These are phyloP conservation scores for Epichloe typhina DNA, from an alignment of 2,329 filamentous ascomycete species.

Conservation along the genomic window DNA sequence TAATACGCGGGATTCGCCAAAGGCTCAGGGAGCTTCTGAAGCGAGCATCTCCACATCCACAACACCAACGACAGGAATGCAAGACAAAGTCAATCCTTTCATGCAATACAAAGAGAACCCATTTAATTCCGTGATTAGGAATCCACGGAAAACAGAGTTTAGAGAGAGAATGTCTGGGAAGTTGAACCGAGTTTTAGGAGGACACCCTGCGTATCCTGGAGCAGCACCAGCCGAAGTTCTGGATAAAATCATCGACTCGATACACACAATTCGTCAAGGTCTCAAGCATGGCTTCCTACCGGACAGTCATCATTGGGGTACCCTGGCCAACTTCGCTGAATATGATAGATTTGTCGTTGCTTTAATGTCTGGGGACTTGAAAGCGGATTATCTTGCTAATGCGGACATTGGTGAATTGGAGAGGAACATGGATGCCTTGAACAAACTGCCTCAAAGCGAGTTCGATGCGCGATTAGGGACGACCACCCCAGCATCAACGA, in stretches of 20 bases:
- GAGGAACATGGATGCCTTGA: conserved; percentile 13
- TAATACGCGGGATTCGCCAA: not conserved
- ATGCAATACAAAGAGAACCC: not conserved
- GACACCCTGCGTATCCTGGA: not conserved
- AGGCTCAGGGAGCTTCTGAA: not conserved
- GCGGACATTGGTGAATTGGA: conserved; percentile 15
- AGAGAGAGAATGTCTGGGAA: conserved; percentile 6
- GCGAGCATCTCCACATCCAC: not conserved
- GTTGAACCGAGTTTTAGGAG: conserved; percentile 1
- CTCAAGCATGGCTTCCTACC: conserved; percentile 16
- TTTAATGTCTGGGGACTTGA: conserved; percentile 14
- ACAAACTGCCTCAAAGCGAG: conserved; percentile 13
- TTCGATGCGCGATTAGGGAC: conserved; percentile 9
- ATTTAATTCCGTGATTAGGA: conserved; percentile 1
- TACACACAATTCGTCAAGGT: conserved; percentile 15
- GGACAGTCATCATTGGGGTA: conserved; percentile 24
- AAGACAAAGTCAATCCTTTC: conserved; percentile 1
- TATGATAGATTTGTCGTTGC: conserved; percentile 20
- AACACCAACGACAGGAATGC: not conserved
- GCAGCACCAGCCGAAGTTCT: conserved; percentile 5
- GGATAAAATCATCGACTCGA: conserved; percentile 11
- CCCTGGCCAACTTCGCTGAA: conserved; percentile 14
- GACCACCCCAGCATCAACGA: not conserved
- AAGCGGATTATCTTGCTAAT: conserved; percentile 16
- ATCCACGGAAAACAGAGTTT: conserved; percentile 15